Evolutionary conservation across 2,329 filamentous ascomycete species (phyloP).

Genomic region (Neonectria punicea): DNA sequence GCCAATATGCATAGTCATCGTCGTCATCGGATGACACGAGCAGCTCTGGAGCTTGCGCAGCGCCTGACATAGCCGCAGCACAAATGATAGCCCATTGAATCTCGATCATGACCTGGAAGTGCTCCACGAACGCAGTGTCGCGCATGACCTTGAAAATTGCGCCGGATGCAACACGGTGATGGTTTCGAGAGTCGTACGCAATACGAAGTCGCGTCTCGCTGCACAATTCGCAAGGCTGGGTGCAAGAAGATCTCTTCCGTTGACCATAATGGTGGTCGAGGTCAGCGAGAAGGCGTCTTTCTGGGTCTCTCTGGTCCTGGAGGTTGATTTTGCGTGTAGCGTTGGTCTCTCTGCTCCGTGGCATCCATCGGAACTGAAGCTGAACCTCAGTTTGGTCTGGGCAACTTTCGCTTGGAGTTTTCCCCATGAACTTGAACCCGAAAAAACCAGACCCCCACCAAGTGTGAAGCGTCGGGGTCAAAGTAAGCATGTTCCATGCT

Average conservation of each 20-base stretch:
- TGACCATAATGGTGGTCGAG: background rate
- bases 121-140: background rate
- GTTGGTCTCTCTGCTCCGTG: background rate
- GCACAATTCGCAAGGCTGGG: background rate
- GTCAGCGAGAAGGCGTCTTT: background rate
- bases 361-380: constrained; percentile 3
- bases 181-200: background rate
- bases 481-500: background rate
- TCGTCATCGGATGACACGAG: background rate
- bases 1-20: background rate
- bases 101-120: background rate
- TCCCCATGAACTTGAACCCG: background rate
- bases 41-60: background rate
- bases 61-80: background rate
- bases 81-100: background rate
- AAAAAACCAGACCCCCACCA: constrained; percentile 7
- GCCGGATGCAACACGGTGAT: background rate
- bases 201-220: background rate
- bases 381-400: background rate
- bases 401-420: background rate
- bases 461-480: background rate
- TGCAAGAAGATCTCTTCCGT: background rate
- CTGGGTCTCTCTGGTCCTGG: background rate
- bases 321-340: background rate
- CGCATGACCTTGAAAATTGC: background rate